Evolutionary conservation across 768 basidiomycete genomes (phyloP).

Genomic region (Tricholoma terreum): DNA sequence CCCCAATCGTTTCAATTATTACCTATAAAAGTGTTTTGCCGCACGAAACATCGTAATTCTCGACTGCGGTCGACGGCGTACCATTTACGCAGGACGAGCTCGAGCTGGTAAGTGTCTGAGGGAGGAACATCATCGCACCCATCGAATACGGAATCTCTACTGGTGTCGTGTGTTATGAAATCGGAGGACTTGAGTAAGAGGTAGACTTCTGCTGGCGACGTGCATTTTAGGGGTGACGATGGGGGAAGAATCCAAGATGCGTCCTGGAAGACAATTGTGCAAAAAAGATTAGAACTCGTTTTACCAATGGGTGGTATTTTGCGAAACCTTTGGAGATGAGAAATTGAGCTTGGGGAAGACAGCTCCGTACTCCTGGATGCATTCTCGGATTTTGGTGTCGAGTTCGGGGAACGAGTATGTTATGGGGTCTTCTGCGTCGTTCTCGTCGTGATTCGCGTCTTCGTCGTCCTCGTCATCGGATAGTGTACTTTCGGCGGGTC

Average conservation of each 20-base stretch:
- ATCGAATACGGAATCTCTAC: constrained; percentile 58
- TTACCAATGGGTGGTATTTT: too few species aligned
- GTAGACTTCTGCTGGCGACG: constrained; percentile 86
- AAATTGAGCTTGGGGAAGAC: constrained; percentile 98
- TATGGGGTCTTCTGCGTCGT: constrained; percentile 19
- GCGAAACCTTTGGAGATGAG: constrained; percentile 81
- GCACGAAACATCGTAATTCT: constrained; percentile 90
- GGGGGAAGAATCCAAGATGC: constrained; percentile 88
- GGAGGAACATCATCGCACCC: constrained; percentile 40
- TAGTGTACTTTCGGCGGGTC: constrained; percentile 51
- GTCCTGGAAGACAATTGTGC: constrained; percentile 57
- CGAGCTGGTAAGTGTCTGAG: constrained; percentile 52
- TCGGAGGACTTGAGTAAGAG: constrained; percentile 90
- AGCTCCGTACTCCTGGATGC: constrained; percentile 67
- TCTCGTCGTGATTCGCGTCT: constrained; percentile 36
- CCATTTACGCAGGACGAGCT: constrained; percentile 90
- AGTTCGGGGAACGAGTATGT: constrained; percentile 77
- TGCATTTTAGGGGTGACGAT: constrained; percentile 83
- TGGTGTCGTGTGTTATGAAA: constrained; percentile 80
- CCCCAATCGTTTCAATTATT: neutral
- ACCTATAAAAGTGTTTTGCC: constrained; percentile 73
- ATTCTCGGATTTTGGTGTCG: constrained; percentile 66
- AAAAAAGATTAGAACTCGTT: too few species aligned
- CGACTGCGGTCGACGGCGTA: constrained; percentile 79
- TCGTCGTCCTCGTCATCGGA: constrained; percentile 54